phyloP scores from a whole-genome alignment of 805 yeast species.

The Cyberlindnera bimundalis region DNA sequence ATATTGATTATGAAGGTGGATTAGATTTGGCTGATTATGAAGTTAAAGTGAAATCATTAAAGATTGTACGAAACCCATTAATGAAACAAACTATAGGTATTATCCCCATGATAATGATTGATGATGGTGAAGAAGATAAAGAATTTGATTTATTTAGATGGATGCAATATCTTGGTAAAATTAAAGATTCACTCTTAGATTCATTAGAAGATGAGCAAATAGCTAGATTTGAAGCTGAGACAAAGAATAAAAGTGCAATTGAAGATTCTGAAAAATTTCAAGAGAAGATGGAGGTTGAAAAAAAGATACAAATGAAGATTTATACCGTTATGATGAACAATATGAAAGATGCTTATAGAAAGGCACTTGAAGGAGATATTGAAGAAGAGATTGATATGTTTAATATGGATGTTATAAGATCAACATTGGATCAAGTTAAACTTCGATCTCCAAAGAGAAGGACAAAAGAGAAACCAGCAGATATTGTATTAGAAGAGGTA shows the following conservation, averaged over 20 bases:
- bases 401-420: slow-evolving; percentile 8
- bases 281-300: slow-evolving; percentile 8
- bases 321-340: slow-evolving; percentile 23
- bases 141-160: slow-evolving; percentile 23
- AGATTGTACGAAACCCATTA: neutral
- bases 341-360: slow-evolving; percentile 18
- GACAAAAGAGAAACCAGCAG: neutral
- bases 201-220: neutral
- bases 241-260: slow-evolving; percentile 1
- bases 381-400: slow-evolving; percentile 20
- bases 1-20: neutral
- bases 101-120: slow-evolving; percentile 9
- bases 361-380: slow-evolving; percentile 19
- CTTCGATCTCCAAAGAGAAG: neutral
- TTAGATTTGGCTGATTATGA: slow-evolving; percentile 4
- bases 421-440: slow-evolving; percentile 1
- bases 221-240: neutral
- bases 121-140: slow-evolving; percentile 8
- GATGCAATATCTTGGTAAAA: slow-evolving; percentile 14
- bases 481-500: too few species aligned
- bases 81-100: slow-evolving; percentile 13
- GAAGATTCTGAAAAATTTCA: slow-evolving; percentile 14
- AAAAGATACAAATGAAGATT: slow-evolving; percentile 16
- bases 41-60: neutral
- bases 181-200: slow-evolving; percentile 4